A percentile compares a stretch with the other conserved stretches of the same genome.
These are phyloP conservation scores for Alopecurus myosuroides DNA, from an alignment of 176 grass and related monocot genomes.

Conservation along the genomic window DNA sequence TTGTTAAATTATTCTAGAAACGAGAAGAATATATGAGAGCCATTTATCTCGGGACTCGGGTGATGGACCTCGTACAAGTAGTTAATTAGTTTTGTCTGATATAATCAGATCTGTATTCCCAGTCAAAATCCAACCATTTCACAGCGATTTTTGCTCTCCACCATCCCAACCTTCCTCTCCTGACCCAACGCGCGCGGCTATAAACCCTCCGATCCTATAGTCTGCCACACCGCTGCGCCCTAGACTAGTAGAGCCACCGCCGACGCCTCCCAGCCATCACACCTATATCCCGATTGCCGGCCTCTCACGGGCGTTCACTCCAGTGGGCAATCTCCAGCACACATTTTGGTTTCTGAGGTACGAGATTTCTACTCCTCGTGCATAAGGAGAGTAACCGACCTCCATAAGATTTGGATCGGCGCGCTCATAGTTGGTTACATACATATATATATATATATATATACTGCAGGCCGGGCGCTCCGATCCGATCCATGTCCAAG, in stretches of 20 bases:
- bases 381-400: neutral
- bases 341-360: neutral
- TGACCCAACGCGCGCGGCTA: slow-evolving; percentile 8
- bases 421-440: neutral
- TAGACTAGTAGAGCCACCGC: neutral
- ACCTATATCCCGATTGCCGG: neutral
- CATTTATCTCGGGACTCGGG: neutral
- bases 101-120: neutral
- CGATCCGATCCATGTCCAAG: slow-evolving; percentile 18
- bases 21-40: neutral
- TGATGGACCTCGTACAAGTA: neutral
- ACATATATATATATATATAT: neutral
- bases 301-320: neutral
- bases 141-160: neutral
- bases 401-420: neutral
- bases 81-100: neutral
- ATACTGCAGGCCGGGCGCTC: neutral
- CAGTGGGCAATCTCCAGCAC: neutral
- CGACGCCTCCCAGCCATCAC: neutral
- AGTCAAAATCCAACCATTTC: slow-evolving; percentile 11
- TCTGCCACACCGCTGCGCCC: neutral
- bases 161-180: neutral
- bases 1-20: neutral
- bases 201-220: slow-evolving; percentile 7
- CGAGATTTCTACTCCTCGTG: neutral